Evolutionary conservation across 495 filamentous ascomycete species (phyloP).

Genomic region (Opeltia flavorubescens): DNA sequence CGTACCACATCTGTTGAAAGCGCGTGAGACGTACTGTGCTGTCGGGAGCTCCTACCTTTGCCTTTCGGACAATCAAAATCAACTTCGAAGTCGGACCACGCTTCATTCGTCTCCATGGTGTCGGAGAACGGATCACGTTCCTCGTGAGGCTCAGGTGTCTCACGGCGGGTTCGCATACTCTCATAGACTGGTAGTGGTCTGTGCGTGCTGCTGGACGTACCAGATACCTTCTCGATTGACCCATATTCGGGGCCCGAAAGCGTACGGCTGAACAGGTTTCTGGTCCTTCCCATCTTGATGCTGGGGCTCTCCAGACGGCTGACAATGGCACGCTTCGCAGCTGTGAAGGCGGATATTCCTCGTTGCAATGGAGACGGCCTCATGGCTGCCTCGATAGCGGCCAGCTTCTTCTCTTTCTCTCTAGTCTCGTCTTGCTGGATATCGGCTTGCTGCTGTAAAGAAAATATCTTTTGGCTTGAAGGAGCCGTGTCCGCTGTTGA

Average conservation of each 20-base stretch:
- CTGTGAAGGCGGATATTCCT: constrained; percentile 10
- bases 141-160: constrained; percentile 3
- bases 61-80: constrained; percentile 7
- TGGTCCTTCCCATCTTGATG: background rate
- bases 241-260: background rate
- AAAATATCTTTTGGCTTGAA: constrained; percentile 7
- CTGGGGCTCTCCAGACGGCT: constrained; percentile 8
- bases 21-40: background rate
- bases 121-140: constrained; percentile 24
- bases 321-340: constrained; percentile 12
- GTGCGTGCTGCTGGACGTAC: constrained; percentile 4
- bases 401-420: constrained; percentile 4
- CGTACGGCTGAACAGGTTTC: background rate
- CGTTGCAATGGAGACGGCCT: constrained; percentile 13
- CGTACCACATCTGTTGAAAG: background rate
- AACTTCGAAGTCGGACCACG: constrained; percentile 10
- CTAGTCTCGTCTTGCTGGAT: constrained; percentile 9
- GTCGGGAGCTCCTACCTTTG: background rate
- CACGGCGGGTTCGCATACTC: constrained; percentile 14
- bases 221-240: background rate
- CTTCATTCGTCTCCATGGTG: constrained; percentile 5
- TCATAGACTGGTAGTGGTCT: constrained; percentile 16
- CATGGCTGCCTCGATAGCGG: constrained; percentile 4
- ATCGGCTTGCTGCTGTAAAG: constrained; percentile 11
- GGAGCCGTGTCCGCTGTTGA: background rate